Base-by-base conservation (phyloP, 306 rosid species). In the Acacia melanoxylon region DNA sequence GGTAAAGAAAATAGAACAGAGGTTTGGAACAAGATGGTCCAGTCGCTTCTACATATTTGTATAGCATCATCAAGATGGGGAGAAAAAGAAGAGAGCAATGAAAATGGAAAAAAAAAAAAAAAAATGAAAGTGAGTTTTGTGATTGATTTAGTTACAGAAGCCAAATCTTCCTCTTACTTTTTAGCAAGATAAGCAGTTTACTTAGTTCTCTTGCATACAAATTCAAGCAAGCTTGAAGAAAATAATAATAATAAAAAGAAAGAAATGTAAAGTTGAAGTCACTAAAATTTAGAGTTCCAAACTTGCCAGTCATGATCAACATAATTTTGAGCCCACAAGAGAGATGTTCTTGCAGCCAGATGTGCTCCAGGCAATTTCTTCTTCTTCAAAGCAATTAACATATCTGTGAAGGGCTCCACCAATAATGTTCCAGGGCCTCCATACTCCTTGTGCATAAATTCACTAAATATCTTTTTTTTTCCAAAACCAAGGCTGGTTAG, bases 401-500 rank as follows among this genome's bases (percentile, higher is more conserved):
- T 81, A 77, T 86, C 88, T 17, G 98, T 90, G 89, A 89, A 91
- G 75, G 97, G 94, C 86, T 91, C 91, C 83, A 91, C 91, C 89
- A 94, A 79, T 84, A 94, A 85, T 82, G 95, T 94, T 67, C 91
- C 97, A 41, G 94, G 91, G 72, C 97, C 91, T 80, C 94, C 94
- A 85, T 90, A 91, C 82, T 88, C 91, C 78, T 83, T 83, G 81
- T 17, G 88, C 89, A 94, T 86, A 72, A 89, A 94, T 68, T 90
- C 89, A 68, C 86, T 62, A 71, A 89, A 81, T 83, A 88, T 85
- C 94, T 94, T 89, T 76, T 61, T 73, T 46, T 11, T 48, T 14
- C 54, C 83, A 87, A 35, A 35, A 56, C 54, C 52, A 81, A 74
- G 22, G 54, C 15, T 20, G 48, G 78, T 84, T 86, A 77, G 82